These are phyloP conservation scores for Linnemannia elongata DNA, from an alignment of 192 early-diverging fungal genomes.

Conservation along the genomic window DNA sequence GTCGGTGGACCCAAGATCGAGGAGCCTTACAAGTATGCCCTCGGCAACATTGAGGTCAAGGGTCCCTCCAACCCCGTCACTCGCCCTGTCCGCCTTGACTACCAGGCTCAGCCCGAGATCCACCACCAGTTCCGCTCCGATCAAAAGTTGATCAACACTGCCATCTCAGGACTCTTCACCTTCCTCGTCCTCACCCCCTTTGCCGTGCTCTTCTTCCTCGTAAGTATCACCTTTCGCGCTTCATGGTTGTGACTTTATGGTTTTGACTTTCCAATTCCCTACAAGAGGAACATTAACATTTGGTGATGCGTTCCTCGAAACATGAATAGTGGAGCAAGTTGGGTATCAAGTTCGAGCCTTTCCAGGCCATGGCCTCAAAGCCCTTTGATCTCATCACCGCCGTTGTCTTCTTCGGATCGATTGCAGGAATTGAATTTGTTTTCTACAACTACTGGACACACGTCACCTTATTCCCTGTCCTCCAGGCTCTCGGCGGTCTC, in stretches of 20 bases:
- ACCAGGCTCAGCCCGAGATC: slow-evolving; percentile 62
- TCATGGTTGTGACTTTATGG: not conserved
- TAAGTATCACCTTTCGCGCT: slow-evolving; percentile 33
- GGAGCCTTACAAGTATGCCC: slow-evolving; percentile 36
- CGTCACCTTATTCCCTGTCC: slow-evolving; percentile 63
- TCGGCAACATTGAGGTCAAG: slow-evolving; percentile 48
- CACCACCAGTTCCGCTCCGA: slow-evolving; percentile 65
- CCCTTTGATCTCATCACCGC: slow-evolving; percentile 50
- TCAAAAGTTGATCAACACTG: slow-evolving; percentile 61
- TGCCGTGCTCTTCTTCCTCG: slow-evolving; percentile 53
- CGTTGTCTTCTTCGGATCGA: slow-evolving; percentile 58
- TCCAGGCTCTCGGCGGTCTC: slow-evolving; percentile 57
- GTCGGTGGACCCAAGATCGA: slow-evolving; percentile 45
- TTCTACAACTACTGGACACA: slow-evolving; percentile 68
- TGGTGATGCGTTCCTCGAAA: not conserved
- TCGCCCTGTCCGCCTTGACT: slow-evolving; percentile 30
- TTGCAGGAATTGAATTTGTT: slow-evolving; percentile 61
- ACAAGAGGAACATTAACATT: not conserved
- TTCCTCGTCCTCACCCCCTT: slow-evolving; percentile 60
- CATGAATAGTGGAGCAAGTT: slow-evolving; percentile 58
- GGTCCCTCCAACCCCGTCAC: slow-evolving; percentile 36
- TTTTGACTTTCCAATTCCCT: not conserved
- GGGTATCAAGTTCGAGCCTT: slow-evolving; percentile 59
- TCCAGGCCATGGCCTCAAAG: slow-evolving; percentile 24
- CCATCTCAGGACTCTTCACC: slow-evolving; percentile 57